Percentiles rank a stretch among this genome's conserved stretches.
phyloP scores from a whole-genome alignment of 176 grass and related monocot genomes.

The Neostapfia colusana region DNA sequence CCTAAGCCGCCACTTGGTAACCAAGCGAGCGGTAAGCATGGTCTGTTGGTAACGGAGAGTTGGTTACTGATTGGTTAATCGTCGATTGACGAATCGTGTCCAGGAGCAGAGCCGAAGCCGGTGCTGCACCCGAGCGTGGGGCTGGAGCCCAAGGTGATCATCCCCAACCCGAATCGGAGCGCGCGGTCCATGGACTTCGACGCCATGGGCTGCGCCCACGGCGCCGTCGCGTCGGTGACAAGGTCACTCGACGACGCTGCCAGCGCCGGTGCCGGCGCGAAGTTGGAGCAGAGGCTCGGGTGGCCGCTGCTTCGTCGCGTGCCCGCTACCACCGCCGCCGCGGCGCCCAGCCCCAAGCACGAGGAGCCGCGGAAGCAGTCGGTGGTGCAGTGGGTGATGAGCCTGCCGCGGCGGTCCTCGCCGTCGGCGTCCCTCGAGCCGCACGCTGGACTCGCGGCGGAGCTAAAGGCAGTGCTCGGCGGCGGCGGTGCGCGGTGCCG shows the following conservation, averaged over 20 bases:
- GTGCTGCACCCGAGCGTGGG: slow-evolving; percentile 75
- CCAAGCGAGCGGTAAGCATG: not conserved
- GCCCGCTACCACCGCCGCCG: not conserved
- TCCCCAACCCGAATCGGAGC: slow-evolving; percentile 63
- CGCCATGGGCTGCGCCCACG: slow-evolving; percentile 19
- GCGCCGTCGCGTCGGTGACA: not conserved
- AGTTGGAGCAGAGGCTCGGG: slow-evolving; percentile 58
- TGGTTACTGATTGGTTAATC: slow-evolving; percentile 32
- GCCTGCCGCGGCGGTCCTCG: slow-evolving; percentile 56
- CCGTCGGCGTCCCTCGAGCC: slow-evolving; percentile 35
- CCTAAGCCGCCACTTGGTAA: slow-evolving; percentile 57
- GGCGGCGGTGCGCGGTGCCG: slow-evolving; percentile 54
- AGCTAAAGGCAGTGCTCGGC: slow-evolving; percentile 52
- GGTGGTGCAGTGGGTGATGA: slow-evolving; percentile 98
- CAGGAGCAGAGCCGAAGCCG: slow-evolving; percentile 67
- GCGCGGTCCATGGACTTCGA: slow-evolving; percentile 50
- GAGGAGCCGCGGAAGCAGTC: slow-evolving; percentile 63
- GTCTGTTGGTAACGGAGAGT: not conserved
- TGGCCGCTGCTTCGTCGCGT: slow-evolving; percentile 76
- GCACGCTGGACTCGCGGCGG: slow-evolving; percentile 38
- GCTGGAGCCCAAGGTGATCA: slow-evolving; percentile 65
- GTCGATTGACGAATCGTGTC: not conserved
- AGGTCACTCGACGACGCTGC: slow-evolving; percentile 20
- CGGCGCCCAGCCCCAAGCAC: not conserved
- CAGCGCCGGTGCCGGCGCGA: not conserved